Evolutionary conservation across 495 filamentous ascomycete species (phyloP).

Genomic region (Daldinia decipiens): DNA sequence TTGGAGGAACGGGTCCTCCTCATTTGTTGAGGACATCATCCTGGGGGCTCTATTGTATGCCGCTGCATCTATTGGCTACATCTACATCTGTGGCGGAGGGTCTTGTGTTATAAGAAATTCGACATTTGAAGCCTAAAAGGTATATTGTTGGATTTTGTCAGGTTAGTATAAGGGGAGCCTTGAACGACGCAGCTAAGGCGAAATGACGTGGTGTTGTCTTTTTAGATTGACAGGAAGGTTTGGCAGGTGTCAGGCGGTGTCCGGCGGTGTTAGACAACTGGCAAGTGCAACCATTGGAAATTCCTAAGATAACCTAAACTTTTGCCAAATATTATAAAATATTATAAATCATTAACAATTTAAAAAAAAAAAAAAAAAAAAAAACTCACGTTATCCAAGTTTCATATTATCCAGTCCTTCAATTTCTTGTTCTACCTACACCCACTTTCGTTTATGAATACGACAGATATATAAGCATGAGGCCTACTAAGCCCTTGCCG

Average conservation of each 20-base stretch:
- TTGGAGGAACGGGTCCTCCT: slow-evolving; percentile 91
- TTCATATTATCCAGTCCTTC: background rate
- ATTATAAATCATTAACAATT: no score
- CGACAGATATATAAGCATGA: slow-evolving; percentile 39
- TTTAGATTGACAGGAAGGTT: slow-evolving; percentile 9
- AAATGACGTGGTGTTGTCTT: slow-evolving; percentile 38
- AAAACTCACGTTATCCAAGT: background rate
- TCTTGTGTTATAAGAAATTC: background rate
- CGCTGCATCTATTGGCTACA: slow-evolving; percentile 47
- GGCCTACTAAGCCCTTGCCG: slow-evolving; percentile 55
- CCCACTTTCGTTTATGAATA: slow-evolving; percentile 16
- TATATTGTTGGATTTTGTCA: slow-evolving; percentile 2
- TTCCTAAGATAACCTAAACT: slow-evolving; percentile 8
- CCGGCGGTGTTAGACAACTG: slow-evolving; percentile 14
- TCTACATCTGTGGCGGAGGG: slow-evolving; percentile 22
- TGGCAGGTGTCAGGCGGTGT: slow-evolving; percentile 15
- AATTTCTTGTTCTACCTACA: slow-evolving; percentile 2
- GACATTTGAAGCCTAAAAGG: slow-evolving; percentile 1
- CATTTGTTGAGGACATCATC: slow-evolving; percentile 77
- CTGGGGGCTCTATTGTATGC: slow-evolving; percentile 50
- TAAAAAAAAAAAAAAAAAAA: no score
- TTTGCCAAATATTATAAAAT: slow-evolving; percentile 1
- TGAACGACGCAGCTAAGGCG: slow-evolving; percentile 15
- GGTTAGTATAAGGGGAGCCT: slow-evolving; percentile 19
- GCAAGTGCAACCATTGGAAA: background rate